Base-by-base conservation (phyloP, 768 basidiomycete genomes). In the Psilocybe cubensis region DNA sequence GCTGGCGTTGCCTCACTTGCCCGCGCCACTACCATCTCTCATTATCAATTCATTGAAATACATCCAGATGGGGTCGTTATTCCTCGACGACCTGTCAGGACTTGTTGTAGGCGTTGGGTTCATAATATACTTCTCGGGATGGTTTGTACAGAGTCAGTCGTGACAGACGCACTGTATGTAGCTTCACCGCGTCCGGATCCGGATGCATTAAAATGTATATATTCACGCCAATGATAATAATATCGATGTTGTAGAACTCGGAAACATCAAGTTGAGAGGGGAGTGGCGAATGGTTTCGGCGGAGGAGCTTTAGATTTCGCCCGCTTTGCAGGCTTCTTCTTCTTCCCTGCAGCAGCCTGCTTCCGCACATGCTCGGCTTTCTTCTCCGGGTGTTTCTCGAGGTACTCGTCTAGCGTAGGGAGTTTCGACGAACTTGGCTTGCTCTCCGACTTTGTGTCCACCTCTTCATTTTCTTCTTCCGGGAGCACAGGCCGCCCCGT, bases 101-200 rank as follows among this genome's bases (percentile, higher is more conserved):
- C 66, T 89, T 3, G 66, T 93, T 5, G 83, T 93, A n/a, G 89
- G 86, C 2, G 68, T 93, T 6, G 92, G 91, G 5, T 66, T 93
- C 58, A 73, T 88, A 23, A 70, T 90, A 6, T 74, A 81, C 65
- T 68, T 85, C 55, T 79, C 85, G 11, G 76, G 78, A 9, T 85
- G 79, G 79, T 62, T 81, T 25, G 57, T 38, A 20, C 54, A 57
- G 38, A 33, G 28, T 38, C 31, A 60, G 59, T 44, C 57, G 31
- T 51, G 54, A 56, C 28, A 10, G 41, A 43, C 35, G n/a, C 3
- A 40, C 40, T 40, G 25, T 33, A 7, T 43, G 44, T 63, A 42
- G 24, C 52, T 28, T 50, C 48, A 55, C 40, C 21, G 44, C 24
- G 41, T 42, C 17, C 28, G 11, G 44, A 23, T 58, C 42, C 61